Evolutionary conservation across 176 grass and related monocot genomes (phyloP).

Genomic region (Zea luxurians): DNA sequence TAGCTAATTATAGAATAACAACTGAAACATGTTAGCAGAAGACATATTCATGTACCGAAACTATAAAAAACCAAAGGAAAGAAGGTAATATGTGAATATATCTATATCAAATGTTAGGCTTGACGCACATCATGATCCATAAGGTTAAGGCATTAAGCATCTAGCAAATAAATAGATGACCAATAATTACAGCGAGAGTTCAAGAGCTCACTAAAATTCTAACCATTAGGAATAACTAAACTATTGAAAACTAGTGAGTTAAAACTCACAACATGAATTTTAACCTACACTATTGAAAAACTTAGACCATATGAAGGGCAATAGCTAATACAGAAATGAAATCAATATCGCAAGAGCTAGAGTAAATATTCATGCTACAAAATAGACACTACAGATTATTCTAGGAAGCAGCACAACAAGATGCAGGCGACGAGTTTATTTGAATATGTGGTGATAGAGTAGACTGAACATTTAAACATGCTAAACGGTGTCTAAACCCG

Average conservation of each 20-base stretch:
- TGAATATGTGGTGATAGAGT: neutral
- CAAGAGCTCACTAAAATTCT: neutral
- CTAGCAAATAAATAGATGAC: neutral
- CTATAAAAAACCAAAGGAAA: neutral
- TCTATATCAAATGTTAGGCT: neutral
- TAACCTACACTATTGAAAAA: neutral
- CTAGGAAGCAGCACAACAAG: neutral
- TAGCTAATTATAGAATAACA: too few relatives aligned
- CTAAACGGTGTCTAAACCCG: too few relatives aligned
- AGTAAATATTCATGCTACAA: neutral
- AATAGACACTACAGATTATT: neutral
- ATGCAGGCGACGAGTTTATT: neutral
- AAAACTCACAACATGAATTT: too few relatives aligned
- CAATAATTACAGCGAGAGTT: neutral
- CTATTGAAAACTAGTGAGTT: neutral
- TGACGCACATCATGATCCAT: neutral
- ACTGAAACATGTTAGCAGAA: neutral
- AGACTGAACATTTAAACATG: neutral
- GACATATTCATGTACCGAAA: neutral
- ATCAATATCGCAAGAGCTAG: neutral
- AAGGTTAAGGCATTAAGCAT: neutral
- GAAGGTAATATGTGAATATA: neutral
- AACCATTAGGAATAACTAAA: constrained; percentile 13
- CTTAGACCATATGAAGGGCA: neutral
- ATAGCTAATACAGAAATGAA: neutral